Evolutionary conservation across 2,329 filamentous ascomycete species (phyloP).

Genomic region (Alternaria triticina): DNA sequence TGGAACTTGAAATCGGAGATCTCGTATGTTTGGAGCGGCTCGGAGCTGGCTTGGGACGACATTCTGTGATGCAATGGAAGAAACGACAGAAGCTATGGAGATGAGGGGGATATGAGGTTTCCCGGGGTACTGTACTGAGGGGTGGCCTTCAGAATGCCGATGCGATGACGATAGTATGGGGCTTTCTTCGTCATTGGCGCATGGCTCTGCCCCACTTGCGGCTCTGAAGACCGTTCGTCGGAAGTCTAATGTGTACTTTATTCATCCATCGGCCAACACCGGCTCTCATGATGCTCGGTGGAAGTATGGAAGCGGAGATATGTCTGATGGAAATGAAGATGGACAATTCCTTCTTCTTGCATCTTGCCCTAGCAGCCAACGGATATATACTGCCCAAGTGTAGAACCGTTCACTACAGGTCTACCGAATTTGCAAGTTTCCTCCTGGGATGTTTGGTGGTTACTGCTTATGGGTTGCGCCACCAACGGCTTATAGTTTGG

Average conservation of each 20-base stretch:
- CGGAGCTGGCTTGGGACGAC: constrained; percentile 16
- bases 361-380: background rate
- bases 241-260: background rate
- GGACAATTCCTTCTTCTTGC: background rate
- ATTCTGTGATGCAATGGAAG: background rate
- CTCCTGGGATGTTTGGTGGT: background rate
- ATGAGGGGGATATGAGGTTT: background rate
- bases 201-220: constrained; percentile 6
- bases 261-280: background rate
- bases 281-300: background rate
- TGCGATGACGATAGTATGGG: constrained; percentile 6
- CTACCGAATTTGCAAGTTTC: background rate
- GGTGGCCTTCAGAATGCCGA: background rate
- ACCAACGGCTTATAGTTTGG: background rate
- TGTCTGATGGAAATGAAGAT: background rate
- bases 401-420: background rate
- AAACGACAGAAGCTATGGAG: background rate
- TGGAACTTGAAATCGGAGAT: constrained; percentile 28
- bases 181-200: constrained; percentile 3
- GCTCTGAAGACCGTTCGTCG: background rate
- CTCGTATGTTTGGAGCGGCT: constrained; percentile 18
- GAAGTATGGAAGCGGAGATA: background rate
- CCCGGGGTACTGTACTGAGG: constrained; percentile 1
- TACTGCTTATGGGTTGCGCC: background rate
- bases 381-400: too few species aligned